Evolutionary conservation across 2,329 filamentous ascomycete genomes (phyloP).

Genomic region (Diaporthe sp.): DNA sequence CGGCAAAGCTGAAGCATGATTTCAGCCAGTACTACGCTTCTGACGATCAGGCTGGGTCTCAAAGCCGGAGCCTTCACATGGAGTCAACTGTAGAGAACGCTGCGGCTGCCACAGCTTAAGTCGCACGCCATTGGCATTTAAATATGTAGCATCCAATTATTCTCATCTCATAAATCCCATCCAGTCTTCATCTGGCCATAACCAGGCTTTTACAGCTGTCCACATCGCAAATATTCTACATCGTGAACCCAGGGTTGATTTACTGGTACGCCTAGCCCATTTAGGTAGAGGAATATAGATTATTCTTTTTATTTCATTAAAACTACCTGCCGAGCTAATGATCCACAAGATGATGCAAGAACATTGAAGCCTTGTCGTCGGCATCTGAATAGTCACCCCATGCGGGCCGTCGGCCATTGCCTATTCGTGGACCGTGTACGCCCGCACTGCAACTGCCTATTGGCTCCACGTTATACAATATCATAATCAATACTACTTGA

Average conservation of each 20-base stretch:
- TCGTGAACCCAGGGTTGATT: not conserved
- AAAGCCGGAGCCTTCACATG: not conserved
- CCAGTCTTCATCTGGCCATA: no score
- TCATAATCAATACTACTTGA: not conserved
- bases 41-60: no score
- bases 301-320: no score
- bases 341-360: not conserved
- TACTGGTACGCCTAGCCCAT: no score
- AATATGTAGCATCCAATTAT: not conserved
- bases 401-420: not conserved
- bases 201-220: no score
- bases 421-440: not conserved
- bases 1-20: conserved; percentile 12
- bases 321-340: not conserved
- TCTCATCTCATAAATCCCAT: not conserved
- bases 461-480: not conserved
- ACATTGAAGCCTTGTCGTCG: not conserved
- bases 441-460: not conserved
- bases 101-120: not conserved
- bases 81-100: not conserved
- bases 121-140: not conserved
- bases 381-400: not conserved
- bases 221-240: not conserved
- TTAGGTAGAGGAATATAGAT: not conserved
- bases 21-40: not conserved